phyloP scores from a whole-genome alignment of 257 asterid genomes.

The Mentha longifolia region DNA sequence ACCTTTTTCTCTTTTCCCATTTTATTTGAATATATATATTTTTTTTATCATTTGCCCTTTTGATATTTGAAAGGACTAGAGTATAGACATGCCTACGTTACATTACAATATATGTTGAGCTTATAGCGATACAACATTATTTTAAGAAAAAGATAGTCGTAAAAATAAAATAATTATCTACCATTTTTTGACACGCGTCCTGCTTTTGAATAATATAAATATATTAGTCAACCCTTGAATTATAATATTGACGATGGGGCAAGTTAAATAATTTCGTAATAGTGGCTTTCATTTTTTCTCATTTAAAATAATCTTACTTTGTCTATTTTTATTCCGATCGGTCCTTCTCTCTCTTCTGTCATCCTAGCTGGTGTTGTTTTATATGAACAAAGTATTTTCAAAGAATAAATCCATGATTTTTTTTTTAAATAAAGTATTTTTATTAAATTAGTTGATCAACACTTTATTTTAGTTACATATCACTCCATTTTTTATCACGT shows the following conservation, averaged over 20 bases:
- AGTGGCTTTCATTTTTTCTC: slow-evolving; percentile 10
- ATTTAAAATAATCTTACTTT: slow-evolving; percentile 1
- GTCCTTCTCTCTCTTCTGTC: slow-evolving; percentile 22
- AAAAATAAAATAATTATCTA: neutral
- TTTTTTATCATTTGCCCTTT: slow-evolving; percentile 2
- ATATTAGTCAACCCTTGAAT: slow-evolving; percentile 20
- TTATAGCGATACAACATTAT: neutral
- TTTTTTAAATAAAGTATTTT: neutral
- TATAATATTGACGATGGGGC: neutral
- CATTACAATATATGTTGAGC: neutral
- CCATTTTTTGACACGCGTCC: slow-evolving; percentile 29
- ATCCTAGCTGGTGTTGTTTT: slow-evolving; percentile 26
- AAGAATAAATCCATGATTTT: neutral
- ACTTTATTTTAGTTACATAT: neutral
- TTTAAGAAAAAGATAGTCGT: neutral
- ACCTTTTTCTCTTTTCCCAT: neutral
- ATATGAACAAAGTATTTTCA: neutral
- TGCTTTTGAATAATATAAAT: neutral
- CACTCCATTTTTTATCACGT: too few species aligned
- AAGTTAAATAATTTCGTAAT: neutral
- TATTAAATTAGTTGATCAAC: neutral
- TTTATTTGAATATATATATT: neutral
- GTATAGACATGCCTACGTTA: neutral
- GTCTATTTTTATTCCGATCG: neutral
- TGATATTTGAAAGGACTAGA: slow-evolving; percentile 17